Evolutionary conservation across 1,284 basidiomycete species (phyloP).

Genomic region (Trichosporon ovoides): DNA sequence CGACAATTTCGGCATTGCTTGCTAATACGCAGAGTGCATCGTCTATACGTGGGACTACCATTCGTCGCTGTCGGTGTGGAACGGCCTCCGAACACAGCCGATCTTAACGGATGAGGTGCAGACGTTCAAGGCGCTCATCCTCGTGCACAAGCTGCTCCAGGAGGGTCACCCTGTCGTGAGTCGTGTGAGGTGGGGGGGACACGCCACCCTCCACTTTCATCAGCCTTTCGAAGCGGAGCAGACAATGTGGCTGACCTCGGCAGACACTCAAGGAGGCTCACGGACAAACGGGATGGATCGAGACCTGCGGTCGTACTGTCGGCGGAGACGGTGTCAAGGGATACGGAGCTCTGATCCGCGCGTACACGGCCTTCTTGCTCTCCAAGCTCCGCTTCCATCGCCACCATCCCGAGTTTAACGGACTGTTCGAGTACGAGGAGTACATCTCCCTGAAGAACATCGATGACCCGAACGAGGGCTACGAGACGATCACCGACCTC

Average conservation of each 20-base stretch:
- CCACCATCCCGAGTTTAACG: conserved; percentile 89
- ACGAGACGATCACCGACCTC: conserved; percentile 90
- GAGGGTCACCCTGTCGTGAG: conserved; percentile 87
- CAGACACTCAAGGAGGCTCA: conserved; percentile 93
- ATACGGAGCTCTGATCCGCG: conserved; percentile 83
- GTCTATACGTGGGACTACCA: conserved; percentile 99
- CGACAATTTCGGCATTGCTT: background rate
- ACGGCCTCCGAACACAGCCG: conserved; percentile 85
- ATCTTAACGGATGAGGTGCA: conserved; percentile 92
- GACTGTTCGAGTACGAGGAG: conserved; percentile 93
- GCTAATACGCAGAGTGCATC: conserved; percentile 67
- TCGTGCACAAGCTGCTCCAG: conserved; percentile 90
- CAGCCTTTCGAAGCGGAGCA: too few relatives aligned
- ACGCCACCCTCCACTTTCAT: background rate
- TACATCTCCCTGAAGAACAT: conserved; percentile 93
- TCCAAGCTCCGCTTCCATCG: conserved; percentile 94
- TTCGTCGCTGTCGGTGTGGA: conserved; percentile 95
- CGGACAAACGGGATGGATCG: conserved; percentile 91
- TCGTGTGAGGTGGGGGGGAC: background rate
- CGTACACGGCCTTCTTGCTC: conserved; percentile 88
- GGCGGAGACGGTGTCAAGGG: conserved; percentile 73
- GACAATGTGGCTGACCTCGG: background rate
- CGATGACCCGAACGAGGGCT: conserved; percentile 95
- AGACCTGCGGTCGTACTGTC: conserved; percentile 86
- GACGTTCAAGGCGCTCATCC: conserved; percentile 92